phyloP scores from a whole-genome alignment of 129 eudicot genomes.

The Flaveria trinervia region DNA sequence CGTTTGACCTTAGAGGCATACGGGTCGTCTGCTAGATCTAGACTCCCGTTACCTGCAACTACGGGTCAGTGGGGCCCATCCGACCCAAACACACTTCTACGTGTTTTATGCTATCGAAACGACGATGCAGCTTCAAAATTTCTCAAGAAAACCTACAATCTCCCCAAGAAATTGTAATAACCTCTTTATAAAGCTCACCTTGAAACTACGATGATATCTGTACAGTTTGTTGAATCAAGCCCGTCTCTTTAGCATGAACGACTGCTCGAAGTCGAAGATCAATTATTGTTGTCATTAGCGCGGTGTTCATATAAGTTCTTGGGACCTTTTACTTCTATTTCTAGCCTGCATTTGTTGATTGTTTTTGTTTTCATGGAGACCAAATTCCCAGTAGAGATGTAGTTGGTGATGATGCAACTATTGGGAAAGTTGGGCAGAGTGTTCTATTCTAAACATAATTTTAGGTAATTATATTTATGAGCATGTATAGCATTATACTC shows the following conservation, averaged over 20 bases:
- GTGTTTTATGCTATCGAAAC: slow-evolving; percentile 89
- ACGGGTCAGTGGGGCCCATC: slow-evolving; percentile 90
- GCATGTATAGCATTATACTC: slow-evolving; percentile 25
- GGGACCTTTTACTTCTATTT: slow-evolving; percentile 23
- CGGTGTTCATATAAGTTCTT: slow-evolving; percentile 38
- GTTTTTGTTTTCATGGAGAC: slow-evolving; percentile 33
- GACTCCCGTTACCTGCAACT: slow-evolving; percentile 90
- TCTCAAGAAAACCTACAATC: slow-evolving; percentile 87
- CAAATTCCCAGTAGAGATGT: slow-evolving; percentile 25
- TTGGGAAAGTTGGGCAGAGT: slow-evolving; percentile 24
- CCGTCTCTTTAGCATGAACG: slow-evolving; percentile 7
- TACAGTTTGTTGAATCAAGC: slow-evolving; percentile 37
- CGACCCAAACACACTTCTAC: slow-evolving; percentile 85
- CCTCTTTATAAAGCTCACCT: not conserved
- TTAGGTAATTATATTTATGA: slow-evolving; percentile 30
- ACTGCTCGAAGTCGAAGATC: slow-evolving; percentile 30
- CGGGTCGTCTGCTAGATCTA: slow-evolving; percentile 83
- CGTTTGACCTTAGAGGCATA: slow-evolving; percentile 73
- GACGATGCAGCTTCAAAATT: slow-evolving; percentile 89
- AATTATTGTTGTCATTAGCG: slow-evolving; percentile 27
- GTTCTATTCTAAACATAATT: not conserved
- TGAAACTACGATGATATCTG: slow-evolving; percentile 18
- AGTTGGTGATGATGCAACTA: slow-evolving; percentile 6
- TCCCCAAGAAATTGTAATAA: slow-evolving; percentile 69
- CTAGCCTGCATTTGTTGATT: slow-evolving; percentile 29